phyloP scores from a whole-genome alignment of 2,329 filamentous ascomycete genomes.

The Colletotrichum sp. region DNA sequence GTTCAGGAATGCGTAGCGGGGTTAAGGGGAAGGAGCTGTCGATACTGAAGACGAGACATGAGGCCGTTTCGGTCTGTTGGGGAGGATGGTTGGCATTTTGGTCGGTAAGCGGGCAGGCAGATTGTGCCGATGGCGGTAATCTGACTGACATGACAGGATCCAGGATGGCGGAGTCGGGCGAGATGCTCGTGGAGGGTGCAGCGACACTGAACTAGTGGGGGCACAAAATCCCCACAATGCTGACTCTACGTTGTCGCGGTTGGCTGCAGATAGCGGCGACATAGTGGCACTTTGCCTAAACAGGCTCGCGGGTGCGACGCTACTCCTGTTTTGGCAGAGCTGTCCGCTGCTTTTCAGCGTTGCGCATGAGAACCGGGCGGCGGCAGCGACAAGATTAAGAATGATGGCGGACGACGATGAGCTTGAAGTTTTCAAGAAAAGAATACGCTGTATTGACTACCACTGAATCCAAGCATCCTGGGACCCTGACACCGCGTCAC shows the following conservation, averaged over 20 bases:
- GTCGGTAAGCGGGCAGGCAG: not conserved
- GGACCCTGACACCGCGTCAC: not conserved
- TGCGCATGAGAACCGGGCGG: not conserved
- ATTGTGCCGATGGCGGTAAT: not conserved
- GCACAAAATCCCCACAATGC: not conserved
- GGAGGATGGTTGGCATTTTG: not conserved
- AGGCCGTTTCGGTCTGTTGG: not conserved
- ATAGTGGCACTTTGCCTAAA: not conserved
- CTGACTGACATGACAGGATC: not conserved
- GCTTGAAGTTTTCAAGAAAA: not conserved
- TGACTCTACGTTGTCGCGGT: not conserved
- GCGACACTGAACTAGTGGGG: not conserved
- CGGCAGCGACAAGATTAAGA: not conserved
- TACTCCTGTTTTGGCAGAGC: not conserved
- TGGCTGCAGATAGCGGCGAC: not conserved
- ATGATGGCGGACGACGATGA: not conserved
- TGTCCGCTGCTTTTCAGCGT: not conserved
- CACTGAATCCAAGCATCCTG: not conserved
- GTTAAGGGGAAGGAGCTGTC: not conserved
- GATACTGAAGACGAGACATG: not conserved
- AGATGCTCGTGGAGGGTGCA: not conserved
- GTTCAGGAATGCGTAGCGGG: not conserved
- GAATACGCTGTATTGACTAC: not conserved
- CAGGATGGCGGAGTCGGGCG: not conserved
- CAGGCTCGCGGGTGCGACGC: not conserved